Evolutionary conservation across 495 filamentous ascomycete species (phyloP).

Genomic region (Hypoxylon crocopeplum): DNA sequence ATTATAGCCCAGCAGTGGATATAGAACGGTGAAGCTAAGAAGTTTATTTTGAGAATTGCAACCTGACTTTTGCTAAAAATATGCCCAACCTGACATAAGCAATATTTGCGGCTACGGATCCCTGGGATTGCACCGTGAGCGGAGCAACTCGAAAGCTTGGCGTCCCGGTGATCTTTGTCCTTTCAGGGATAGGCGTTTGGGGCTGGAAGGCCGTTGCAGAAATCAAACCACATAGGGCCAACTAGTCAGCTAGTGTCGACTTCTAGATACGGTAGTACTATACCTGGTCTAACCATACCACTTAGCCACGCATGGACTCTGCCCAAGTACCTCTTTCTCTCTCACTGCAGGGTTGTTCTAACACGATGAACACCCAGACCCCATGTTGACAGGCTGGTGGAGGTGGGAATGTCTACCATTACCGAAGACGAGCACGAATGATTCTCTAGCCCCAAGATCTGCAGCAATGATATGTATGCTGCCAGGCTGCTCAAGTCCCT

Average conservation of each 20-base stretch:
- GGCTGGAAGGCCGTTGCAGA: background rate
- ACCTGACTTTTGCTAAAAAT: slow-evolving; percentile 14
- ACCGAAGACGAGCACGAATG: no score
- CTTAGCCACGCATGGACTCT: no score
- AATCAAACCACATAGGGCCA: background rate
- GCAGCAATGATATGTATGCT: slow-evolving; percentile 1
- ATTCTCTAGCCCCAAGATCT: no score
- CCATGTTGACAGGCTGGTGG: slow-evolving; percentile 7
- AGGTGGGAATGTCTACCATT: slow-evolving; percentile 7
- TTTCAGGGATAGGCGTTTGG: slow-evolving; percentile 1
- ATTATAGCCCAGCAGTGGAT: background rate
- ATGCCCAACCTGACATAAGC: slow-evolving; percentile 7
- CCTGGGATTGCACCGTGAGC: slow-evolving; percentile 8
- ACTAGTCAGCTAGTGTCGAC: background rate
- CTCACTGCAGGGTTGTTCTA: no score
- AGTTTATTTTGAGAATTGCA: slow-evolving; percentile 15
- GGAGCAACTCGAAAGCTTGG: slow-evolving; percentile 5
- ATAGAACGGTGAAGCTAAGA: slow-evolving; percentile 2
- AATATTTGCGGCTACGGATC: slow-evolving; percentile 10
- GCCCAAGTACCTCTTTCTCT: no score
- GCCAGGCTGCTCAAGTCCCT: background rate
- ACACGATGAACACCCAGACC: background rate
- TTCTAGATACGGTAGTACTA: background rate
- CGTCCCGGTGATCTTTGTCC: slow-evolving; percentile 10
- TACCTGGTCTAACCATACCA: background rate